Evolutionary conservation across 176 grass and related monocot genomes (phyloP).

Genomic region (Puya raimondii): DNA sequence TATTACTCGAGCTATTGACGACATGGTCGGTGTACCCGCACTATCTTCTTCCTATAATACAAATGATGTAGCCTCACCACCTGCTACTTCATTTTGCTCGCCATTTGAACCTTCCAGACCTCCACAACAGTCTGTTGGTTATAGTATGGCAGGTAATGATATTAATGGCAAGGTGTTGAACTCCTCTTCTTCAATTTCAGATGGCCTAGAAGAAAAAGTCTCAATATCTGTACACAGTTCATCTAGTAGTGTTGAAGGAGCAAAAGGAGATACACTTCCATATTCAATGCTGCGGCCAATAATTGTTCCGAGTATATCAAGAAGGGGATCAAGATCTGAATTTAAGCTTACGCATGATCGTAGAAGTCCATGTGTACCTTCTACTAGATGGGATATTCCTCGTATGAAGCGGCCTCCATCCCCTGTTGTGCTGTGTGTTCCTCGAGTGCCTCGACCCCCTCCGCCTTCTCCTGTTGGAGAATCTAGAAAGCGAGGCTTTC

Average conservation of each 20-base stretch:
- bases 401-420: conserved; percentile 75
- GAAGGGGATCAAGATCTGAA: conserved; percentile 78
- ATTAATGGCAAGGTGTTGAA: conserved; percentile 32
- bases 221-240: conserved; percentile 28
- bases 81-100: conserved; percentile 45
- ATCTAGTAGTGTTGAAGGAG: conserved; percentile 51
- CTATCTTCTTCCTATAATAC: conserved; percentile 43
- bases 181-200: conserved; percentile 32
- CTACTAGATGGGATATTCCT: conserved; percentile 68
- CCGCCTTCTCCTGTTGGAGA: conserved; percentile 69
- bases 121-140: conserved; percentile 29
- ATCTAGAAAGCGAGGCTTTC: conserved; percentile 77
- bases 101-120: conserved; percentile 34
- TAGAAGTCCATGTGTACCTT: conserved; percentile 80
- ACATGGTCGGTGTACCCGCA: conserved; percentile 45
- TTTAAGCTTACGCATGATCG: conserved; percentile 68
- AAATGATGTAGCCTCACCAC: conserved; percentile 56
- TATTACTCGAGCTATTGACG: conserved; percentile 80
- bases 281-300: conserved; percentile 83
- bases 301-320: conserved; percentile 71
- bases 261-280: conserved; percentile 72
- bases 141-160: conserved; percentile 47
- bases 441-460: conserved; percentile 66
- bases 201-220: conserved; percentile 52
- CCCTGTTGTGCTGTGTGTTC: conserved; percentile 87